Percentiles rank a stretch among this genome's conserved stretches.
Evolutionary conservation across 108 stramenopile species (phyloP).

Genomic region (Aurantiochytrium sp.): DNA sequence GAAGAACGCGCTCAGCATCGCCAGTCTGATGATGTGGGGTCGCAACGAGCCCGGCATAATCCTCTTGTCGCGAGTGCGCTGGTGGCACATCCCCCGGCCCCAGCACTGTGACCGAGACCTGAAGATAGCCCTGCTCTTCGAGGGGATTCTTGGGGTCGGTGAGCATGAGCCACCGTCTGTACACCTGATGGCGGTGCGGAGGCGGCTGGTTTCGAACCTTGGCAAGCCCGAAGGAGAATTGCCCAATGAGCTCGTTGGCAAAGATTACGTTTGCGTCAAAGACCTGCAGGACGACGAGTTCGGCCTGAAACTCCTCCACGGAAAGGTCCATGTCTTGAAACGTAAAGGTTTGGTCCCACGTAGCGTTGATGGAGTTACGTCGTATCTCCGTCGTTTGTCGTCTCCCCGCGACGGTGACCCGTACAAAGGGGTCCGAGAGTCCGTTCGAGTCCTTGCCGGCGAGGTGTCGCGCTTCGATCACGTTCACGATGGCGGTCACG

Average conservation of each 20-base stretch:
- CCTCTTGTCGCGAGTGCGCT: background rate
- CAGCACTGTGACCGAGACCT: background rate
- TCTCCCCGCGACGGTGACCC: background rate
- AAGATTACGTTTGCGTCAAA: background rate
- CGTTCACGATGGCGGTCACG: background rate
- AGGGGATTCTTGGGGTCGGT: background rate
- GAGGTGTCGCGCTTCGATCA: background rate
- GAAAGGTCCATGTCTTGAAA: background rate
- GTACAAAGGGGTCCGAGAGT: constrained; percentile 2
- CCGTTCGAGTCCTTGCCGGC: background rate
- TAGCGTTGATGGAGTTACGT: background rate
- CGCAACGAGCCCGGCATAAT: background rate
- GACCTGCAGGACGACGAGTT: background rate
- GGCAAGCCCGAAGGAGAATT: background rate
- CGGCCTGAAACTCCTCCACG: background rate
- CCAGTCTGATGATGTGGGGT: background rate
- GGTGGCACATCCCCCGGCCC: background rate
- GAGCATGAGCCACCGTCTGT: background rate
- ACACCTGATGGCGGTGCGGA: background rate
- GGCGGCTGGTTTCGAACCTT: background rate
- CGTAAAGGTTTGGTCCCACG: background rate
- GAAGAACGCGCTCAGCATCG: background rate
- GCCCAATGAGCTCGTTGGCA: constrained; percentile 7
- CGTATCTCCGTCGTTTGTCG: constrained; percentile 8
- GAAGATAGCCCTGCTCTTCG: background rate